Base-by-base conservation (phyloP, 352 stramenopile species). In the Blastocystis hominis region DNA sequence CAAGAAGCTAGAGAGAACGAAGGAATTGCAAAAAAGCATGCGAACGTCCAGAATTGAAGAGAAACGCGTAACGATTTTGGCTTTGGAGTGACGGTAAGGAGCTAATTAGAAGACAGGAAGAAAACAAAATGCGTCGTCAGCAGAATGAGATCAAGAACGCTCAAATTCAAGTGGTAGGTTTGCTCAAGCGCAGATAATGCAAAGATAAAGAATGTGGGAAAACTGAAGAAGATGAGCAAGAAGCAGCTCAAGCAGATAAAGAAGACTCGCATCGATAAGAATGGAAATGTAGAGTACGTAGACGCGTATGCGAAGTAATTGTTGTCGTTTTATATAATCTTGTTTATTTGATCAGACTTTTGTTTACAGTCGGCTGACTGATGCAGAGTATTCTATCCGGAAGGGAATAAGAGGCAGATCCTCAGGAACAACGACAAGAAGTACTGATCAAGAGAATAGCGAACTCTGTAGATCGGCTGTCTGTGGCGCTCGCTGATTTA, bases 211-310 rank as follows among this genome's bases (percentile, higher is more conserved):
- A 91, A 93, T 89, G 93, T 92, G 88, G 91, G 94, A 90, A 90
- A 93, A 56, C 90, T 95, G 89, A 95, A 95, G 92, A 93, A 91
- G 24, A 95, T 95, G 93, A 95, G 92, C 91, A 95, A 95, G 92
- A 95, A 95, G 90, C 93, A 95, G 89, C 89, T 95, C 88, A 93
- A 93, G 86, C 94, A 95, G 84, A 93, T 95, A 88, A 94, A 94
- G 90, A 95, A 95, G 92, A 95, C 93, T 36, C 93, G 94, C 69
- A 92, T 95, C 68, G 94, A 95, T 92, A 95, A 95, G 89, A 92
- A 95, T 79, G 93, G 93, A 66, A 92, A 95, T 78, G 92, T 95
- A 88, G 92, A 95, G 89, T 94, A 95, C 90, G 92, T 94, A 75
- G 91, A 92, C 0, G 89, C 94, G 13, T 95, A 95, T 91, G 62